Percentiles rank a stretch among this genome's conserved stretches.
Conservation (phyloP, 768 basidiomycete species). For the Mycena olivaceomarginata region DNA sequence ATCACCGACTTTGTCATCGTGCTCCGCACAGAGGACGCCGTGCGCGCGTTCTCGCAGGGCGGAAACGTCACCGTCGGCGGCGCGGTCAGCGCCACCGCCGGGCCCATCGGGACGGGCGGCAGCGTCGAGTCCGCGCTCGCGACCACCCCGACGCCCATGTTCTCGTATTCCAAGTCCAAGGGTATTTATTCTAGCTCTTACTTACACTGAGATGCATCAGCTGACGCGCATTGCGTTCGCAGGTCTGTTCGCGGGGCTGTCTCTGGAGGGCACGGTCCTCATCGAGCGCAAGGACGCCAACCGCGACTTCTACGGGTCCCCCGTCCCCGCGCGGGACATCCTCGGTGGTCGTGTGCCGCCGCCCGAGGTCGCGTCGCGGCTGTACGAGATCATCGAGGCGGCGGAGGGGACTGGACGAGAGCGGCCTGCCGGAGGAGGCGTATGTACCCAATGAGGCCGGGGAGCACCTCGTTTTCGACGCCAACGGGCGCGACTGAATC, state of each 20-base stretch:
- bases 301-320: constrained; percentile 95
- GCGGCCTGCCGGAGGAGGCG: constrained; percentile 83
- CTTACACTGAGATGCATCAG: too few relatives aligned
- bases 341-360: constrained; percentile 95
- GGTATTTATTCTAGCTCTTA: constrained; percentile 63
- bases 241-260: constrained; percentile 97
- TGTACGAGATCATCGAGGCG: constrained; percentile 98
- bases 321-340: constrained; percentile 92
- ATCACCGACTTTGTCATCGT: constrained; percentile 97
- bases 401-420: constrained; percentile 95
- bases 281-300: constrained; percentile 98
- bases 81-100: constrained; percentile 88
- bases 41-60: constrained; percentile 95
- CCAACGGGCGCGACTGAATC: constrained; percentile 70
- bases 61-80: constrained; percentile 98
- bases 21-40: constrained; percentile 96
- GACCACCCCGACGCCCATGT: constrained; percentile 94
- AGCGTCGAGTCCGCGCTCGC: constrained; percentile 91
- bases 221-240: neutral
- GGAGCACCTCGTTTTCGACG: constrained; percentile 87
- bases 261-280: constrained; percentile 94
- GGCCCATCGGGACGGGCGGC: constrained; percentile 96
- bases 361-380: constrained; percentile 93
- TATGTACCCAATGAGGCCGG: constrained; percentile 85
- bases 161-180: constrained; percentile 96